These are phyloP conservation scores for Gymnopilus dilepis DNA, from an alignment of 768 basidiomycete genomes.

Conservation along the genomic window DNA sequence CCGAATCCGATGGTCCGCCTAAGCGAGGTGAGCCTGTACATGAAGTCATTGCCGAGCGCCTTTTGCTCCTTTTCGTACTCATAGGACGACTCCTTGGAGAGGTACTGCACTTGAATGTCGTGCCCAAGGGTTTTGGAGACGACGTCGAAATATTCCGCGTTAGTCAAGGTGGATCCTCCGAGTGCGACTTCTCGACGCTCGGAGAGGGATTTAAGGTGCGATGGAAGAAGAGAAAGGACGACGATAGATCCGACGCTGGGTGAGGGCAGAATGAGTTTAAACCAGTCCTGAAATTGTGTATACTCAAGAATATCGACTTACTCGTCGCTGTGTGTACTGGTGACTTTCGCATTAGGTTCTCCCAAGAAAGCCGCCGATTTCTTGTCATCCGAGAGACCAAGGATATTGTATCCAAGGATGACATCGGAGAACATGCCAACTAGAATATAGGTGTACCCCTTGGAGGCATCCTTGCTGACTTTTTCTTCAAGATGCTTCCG, in stretches of 20 bases:
- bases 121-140: slow-evolving; percentile 13
- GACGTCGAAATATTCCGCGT: slow-evolving; percentile 2
- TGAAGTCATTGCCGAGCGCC: slow-evolving; percentile 2
- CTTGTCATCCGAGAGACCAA: slow-evolving; percentile 13
- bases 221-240: slow-evolving; percentile 9
- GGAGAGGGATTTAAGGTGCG: slow-evolving; percentile 10
- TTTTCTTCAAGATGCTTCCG: slow-evolving; percentile 12
- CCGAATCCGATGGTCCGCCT: slow-evolving; percentile 13
- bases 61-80: slow-evolving; percentile 10
- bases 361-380: slow-evolving; percentile 14
- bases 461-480: slow-evolving; percentile 10
- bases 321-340: slow-evolving; percentile 14
- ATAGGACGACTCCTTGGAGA: slow-evolving; percentile 11
- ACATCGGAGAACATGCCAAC: slow-evolving; percentile 14
- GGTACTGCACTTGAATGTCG: slow-evolving; percentile 8
- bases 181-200: slow-evolving; percentile 16
- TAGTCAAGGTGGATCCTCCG: slow-evolving; percentile 1
- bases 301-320: background rate
- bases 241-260: slow-evolving; percentile 3
- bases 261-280: background rate
- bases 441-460: slow-evolving; percentile 15
- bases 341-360: slow-evolving; percentile 2
- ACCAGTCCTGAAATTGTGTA: no score
- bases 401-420: slow-evolving; percentile 7
- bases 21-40: background rate